Conservation (phyloP, 495 filamentous ascomycete species). For the Daldinia loculata region DNA sequence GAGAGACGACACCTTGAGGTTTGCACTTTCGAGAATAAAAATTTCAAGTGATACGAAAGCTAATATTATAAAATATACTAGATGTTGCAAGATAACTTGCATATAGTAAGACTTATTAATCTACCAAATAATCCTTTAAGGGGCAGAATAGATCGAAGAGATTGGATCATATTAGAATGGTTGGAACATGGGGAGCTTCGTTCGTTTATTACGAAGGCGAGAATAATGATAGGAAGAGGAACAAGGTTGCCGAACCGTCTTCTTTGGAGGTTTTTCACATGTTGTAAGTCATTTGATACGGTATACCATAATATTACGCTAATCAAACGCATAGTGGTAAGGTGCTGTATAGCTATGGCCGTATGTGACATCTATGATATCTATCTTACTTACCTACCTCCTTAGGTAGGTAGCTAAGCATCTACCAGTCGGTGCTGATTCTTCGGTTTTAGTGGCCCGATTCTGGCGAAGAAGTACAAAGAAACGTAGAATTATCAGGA, state of each 20-base stretch:
- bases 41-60: background rate
- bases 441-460: background rate
- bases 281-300: background rate
- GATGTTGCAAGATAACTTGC: background rate
- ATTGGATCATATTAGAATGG: background rate
- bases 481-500: background rate
- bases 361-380: background rate
- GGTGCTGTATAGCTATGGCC: background rate
- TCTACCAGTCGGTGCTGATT: background rate
- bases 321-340: background rate
- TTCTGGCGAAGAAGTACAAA: background rate
- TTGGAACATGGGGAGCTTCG: background rate
- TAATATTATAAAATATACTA: background rate
- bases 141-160: background rate
- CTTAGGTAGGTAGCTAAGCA: background rate
- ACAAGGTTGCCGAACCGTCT: background rate
- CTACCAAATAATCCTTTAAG: background rate
- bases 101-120: background rate
- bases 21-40: background rate
- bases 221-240: background rate
- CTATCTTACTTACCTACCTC: background rate
- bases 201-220: background rate
- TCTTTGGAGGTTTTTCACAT: background rate
- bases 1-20: background rate
- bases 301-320: background rate